phyloP scores from a whole-genome alignment of 495 filamentous ascomycete species.

The Penicillium soppii region DNA sequence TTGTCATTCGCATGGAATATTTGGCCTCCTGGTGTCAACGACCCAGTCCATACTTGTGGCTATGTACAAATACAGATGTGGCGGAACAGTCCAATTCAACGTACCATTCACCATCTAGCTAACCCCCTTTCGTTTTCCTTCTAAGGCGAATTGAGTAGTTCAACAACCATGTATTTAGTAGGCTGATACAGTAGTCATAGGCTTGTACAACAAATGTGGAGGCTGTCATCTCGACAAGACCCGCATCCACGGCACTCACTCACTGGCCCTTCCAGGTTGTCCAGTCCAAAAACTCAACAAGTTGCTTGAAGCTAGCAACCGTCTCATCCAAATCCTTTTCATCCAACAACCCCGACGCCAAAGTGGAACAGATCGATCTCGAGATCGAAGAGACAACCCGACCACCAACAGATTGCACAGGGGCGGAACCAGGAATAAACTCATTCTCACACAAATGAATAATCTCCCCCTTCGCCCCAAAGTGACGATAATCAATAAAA shows the following conservation, averaged over 20 bases:
- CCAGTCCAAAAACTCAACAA: conserved; percentile 1
- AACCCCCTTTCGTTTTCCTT: no score
- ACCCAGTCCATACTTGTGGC: neutral
- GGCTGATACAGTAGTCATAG: no score
- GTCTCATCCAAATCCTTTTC: neutral
- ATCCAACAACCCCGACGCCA: neutral
- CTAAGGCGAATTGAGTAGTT: no score
- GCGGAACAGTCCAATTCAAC: neutral
- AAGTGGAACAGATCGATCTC: conserved; percentile 2
- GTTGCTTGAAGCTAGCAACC: neutral
- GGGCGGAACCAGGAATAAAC: conserved; percentile 6
- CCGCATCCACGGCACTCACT: neutral
- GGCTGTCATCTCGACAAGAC: neutral
- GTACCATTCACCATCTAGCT: neutral
- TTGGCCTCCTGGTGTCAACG: neutral
- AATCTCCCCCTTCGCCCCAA: neutral
- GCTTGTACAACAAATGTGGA: no score
- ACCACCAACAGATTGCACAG: neutral
- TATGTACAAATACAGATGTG: neutral
- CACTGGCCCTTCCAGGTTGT: conserved; percentile 1
- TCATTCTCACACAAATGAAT: neutral
- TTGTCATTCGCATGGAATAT: neutral
- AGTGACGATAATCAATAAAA: neutral
- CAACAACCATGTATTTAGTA: no score
- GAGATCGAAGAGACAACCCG: conserved; percentile 2